Percentiles rank a stretch among this genome's conserved stretches.
These are phyloP conservation scores for Plasmopara muralis DNA, from an alignment of 352 stramenopile species.

Conservation along the genomic window DNA sequence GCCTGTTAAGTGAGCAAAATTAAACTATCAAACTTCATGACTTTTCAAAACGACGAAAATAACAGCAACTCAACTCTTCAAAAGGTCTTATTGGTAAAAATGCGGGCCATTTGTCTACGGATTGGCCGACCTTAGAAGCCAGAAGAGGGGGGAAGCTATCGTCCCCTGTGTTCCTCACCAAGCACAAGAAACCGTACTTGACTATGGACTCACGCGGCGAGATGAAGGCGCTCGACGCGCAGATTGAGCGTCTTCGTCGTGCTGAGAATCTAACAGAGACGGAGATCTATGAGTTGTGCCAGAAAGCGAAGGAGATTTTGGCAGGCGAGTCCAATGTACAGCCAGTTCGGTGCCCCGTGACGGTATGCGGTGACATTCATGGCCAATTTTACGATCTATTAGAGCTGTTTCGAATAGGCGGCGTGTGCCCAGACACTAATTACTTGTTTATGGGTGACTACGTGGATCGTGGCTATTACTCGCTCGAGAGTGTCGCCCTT, in stretches of 20 bases:
- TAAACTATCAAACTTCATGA: too few species aligned
- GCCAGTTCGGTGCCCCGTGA: slow-evolving; percentile 79
- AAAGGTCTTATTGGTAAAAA: too few species aligned
- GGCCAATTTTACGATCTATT: slow-evolving; percentile 87
- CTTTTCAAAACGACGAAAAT: too few species aligned
- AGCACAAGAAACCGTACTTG: slow-evolving; percentile 6
- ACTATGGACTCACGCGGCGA: slow-evolving; percentile 53
- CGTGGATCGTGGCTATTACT: slow-evolving; percentile 86
- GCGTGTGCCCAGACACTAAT: slow-evolving; percentile 82
- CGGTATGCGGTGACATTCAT: slow-evolving; percentile 85
- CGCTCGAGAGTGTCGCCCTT: slow-evolving; percentile 76
- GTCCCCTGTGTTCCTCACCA: slow-evolving; percentile 13
- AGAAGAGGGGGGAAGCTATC: slow-evolving; percentile 6
- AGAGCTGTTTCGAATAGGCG: slow-evolving; percentile 87
- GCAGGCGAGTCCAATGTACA: slow-evolving; percentile 81
- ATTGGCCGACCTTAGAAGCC: slow-evolving; percentile 12
- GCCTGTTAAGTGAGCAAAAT: too few species aligned
- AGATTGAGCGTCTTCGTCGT: slow-evolving; percentile 75
- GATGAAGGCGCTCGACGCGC: slow-evolving; percentile 82
- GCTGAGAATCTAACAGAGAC: slow-evolving; percentile 86
- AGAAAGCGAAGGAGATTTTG: slow-evolving; percentile 88
- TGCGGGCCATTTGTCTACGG: background rate
- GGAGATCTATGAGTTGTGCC: slow-evolving; percentile 85
- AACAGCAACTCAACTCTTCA: too few species aligned
- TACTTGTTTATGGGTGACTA: slow-evolving; percentile 91